A percentile compares a stretch with the other conserved stretches of the same genome.
These are phyloP conservation scores for Stagonosporopsis vannaccii DNA, from an alignment of 2,329 filamentous ascomycete species.

Conservation along the genomic window DNA sequence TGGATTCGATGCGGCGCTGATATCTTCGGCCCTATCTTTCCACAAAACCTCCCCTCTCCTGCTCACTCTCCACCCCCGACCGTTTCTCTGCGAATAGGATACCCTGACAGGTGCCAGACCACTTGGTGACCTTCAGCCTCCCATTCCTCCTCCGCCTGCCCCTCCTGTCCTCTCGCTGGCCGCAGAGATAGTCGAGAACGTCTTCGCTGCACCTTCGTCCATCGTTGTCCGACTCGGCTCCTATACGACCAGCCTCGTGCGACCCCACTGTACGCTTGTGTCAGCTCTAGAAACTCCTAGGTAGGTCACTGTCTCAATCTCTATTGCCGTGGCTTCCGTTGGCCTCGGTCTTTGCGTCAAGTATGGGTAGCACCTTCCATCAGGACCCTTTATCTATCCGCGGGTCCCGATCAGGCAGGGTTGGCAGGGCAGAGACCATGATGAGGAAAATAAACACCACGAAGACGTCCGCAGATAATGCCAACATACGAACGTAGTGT, in stretches of 20 bases:
- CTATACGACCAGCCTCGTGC: conserved; percentile 39
- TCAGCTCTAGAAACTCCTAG: conserved; percentile 31
- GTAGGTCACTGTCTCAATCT: conserved; percentile 36
- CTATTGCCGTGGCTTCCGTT: conserved; percentile 11
- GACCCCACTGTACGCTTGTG: conserved; percentile 27
- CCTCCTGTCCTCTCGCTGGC: conserved; percentile 41
- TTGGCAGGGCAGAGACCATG: conserved; percentile 17
- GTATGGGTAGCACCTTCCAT: conserved; percentile 4
- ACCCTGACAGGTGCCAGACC: conserved; percentile 39
- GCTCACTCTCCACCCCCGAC: conserved; percentile 46
- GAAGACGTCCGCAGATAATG: neutral
- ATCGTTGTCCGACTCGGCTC: conserved; percentile 43
- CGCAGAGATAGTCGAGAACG: conserved; percentile 34
- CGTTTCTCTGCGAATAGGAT: conserved; percentile 43
- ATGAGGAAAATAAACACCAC: conserved; percentile 16
- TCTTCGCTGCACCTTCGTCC: conserved; percentile 38
- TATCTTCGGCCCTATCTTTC: conserved; percentile 43
- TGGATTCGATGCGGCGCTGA: conserved; percentile 50
- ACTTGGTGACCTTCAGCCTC: conserved; percentile 35
- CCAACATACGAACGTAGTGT: conserved; percentile 6
- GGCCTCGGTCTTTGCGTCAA: conserved; percentile 13
- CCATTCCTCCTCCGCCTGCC: conserved; percentile 27
- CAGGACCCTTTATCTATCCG: conserved; percentile 12
- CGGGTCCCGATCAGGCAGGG: conserved; percentile 13
- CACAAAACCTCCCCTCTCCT: conserved; percentile 47